These are phyloP conservation scores for Cucurbita maxima DNA, from an alignment of 306 rosid genomes.

Conservation along the genomic window DNA sequence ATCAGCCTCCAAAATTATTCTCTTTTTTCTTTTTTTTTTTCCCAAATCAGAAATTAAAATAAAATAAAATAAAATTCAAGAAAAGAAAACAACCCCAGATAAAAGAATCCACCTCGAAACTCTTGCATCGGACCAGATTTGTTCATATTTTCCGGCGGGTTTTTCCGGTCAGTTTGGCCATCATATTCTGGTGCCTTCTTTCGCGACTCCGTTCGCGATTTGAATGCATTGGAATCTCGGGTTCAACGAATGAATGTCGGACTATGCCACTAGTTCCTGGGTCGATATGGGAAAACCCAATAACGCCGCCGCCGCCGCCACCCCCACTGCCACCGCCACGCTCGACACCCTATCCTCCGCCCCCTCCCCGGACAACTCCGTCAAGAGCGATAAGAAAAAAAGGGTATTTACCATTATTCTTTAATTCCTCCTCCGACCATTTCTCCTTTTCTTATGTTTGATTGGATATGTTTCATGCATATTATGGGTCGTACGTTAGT, in stretches of 20 bases:
- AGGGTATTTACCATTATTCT: conserved; percentile 15
- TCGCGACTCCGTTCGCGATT: background rate
- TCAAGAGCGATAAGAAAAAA: conserved; percentile 55
- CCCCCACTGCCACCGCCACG: background rate
- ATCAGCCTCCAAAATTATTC: background rate
- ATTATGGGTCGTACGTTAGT: conserved; percentile 21
- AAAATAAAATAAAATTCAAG: background rate
- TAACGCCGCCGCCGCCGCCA: background rate
- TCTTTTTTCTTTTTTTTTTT: background rate
- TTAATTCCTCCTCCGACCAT: background rate
- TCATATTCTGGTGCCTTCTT: background rate
- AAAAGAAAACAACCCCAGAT: background rate
- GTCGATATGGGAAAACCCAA: conserved; percentile 29
- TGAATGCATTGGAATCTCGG: background rate
- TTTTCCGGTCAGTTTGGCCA: background rate
- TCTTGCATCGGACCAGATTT: background rate
- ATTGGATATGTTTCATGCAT: background rate
- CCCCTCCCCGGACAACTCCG: conserved; percentile 12
- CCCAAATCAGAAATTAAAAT: background rate
- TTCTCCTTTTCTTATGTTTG: background rate
- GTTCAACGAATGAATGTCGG: conserved; percentile 30
- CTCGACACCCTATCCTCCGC: background rate
- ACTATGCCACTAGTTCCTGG: conserved; percentile 11
- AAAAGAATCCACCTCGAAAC: background rate
- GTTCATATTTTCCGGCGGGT: background rate